These are phyloP conservation scores for Solanum hybrid DNA, from an alignment of 305 asterid genomes.

Conservation along the genomic window DNA sequence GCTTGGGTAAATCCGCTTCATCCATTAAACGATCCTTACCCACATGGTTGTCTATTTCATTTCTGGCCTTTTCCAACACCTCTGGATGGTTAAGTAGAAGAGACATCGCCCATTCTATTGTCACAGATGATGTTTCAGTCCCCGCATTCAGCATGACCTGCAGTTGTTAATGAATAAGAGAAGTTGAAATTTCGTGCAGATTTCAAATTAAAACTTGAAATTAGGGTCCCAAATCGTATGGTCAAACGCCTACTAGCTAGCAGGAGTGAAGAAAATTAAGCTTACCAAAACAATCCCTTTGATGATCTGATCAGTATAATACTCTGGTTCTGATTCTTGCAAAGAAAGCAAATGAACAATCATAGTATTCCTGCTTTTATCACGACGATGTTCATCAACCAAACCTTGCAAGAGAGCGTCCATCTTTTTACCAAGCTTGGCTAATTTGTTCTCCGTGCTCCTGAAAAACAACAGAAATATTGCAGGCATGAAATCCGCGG, in stretches of 20 bases:
- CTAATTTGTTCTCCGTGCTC: conserved; percentile 12
- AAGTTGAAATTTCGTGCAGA: not conserved
- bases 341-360: conserved; percentile 25
- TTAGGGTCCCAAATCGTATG: not conserved
- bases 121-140: conserved; percentile 29
- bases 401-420: conserved; percentile 23
- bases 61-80: conserved; percentile 22
- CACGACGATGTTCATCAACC: conserved; percentile 20
- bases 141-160: conserved; percentile 34
- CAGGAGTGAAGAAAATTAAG: not conserved
- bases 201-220: not conserved
- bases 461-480: conserved; percentile 17
- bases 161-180: not conserved
- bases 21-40: conserved; percentile 17
- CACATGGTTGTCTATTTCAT: conserved; percentile 20
- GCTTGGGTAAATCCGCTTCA: conserved; percentile 23
- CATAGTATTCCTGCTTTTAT: conserved; percentile 14
- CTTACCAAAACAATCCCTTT: conserved; percentile 35
- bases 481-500: conserved; percentile 26
- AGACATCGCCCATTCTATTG: conserved; percentile 45
- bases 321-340: conserved; percentile 26
- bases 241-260: not conserved
- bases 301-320: conserved; percentile 23
- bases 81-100: conserved; percentile 31
- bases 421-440: not conserved